Evolutionary conservation across 83 land plant species (phyloP).

Genomic region (Isoetes engelmannii): DNA sequence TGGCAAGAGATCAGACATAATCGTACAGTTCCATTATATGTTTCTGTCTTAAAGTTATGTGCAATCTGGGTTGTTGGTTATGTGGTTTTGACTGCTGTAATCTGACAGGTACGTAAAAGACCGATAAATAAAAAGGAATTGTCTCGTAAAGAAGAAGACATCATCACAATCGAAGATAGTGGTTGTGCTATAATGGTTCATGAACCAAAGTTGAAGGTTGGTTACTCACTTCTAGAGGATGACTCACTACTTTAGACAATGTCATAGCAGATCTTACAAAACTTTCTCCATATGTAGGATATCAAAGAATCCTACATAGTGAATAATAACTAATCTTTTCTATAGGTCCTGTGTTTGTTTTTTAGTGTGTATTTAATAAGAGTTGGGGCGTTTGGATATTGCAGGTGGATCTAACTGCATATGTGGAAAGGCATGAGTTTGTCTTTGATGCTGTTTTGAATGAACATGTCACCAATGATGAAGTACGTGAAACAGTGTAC

Average conservation of each 20-base stretch:
- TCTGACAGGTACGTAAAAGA: constrained; percentile 79
- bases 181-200: constrained; percentile 68
- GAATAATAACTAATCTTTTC: no score
- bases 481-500: constrained; percentile 39
- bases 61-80: no score
- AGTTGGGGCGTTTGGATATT: background rate
- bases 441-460: constrained; percentile 94
- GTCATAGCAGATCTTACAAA: no score
- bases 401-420: constrained; percentile 97
- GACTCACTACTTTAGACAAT: background rate
- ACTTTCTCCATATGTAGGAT: no score
- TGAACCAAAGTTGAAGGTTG: constrained; percentile 96
- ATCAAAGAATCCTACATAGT: no score
- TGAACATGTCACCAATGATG: constrained; percentile 87
- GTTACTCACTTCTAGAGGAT: background rate
- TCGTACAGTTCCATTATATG: background rate
- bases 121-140: constrained; percentile 92
- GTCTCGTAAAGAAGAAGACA: constrained; percentile 90
- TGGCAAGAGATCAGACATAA: no score
- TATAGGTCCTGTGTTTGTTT: no score
- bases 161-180: constrained; percentile 63
- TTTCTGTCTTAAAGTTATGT: background rate
- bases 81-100: no score
- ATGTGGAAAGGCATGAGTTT: constrained; percentile 98
- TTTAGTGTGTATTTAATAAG: no score